Evolutionary conservation across 1,284 basidiomycete species (phyloP).

Genomic region (Cystobasidium pallidum): DNA sequence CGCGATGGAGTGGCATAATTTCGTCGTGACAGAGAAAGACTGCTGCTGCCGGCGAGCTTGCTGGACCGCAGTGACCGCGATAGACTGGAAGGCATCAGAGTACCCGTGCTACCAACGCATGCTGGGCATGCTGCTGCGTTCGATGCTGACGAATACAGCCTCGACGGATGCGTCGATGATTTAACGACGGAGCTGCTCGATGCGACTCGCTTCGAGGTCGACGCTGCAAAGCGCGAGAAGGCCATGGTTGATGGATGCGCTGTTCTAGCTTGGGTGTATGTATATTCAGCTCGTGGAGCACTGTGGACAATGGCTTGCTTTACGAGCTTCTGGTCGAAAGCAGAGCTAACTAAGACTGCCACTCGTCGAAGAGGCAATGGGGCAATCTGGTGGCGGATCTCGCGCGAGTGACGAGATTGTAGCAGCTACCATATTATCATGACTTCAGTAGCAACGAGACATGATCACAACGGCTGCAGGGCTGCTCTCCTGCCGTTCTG

Average conservation of each 20-base stretch:
- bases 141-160: slow-evolving; percentile 19
- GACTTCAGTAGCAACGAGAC: no score
- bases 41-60: background rate
- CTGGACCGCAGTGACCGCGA: slow-evolving; percentile 3
- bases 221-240: slow-evolving; percentile 27
- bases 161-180: background rate
- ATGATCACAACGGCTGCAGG: no score
- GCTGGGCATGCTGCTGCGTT: slow-evolving; percentile 12
- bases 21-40: background rate
- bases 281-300: no score
- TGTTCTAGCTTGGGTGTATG: background rate
- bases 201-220: slow-evolving; percentile 19
- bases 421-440: no score
- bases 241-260: background rate
- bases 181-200: slow-evolving; percentile 17
- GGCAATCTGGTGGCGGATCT: background rate
- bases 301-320: no score
- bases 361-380: background rate
- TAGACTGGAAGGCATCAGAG: background rate
- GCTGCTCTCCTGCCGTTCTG: no score
- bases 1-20: slow-evolving; percentile 30
- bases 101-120: slow-evolving; percentile 3
- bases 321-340: background rate
- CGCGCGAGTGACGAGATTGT: background rate
- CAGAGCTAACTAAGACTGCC: background rate